These are phyloP conservation scores for Aristolochia californica DNA, from an alignment of 164 flowering plant species.

Conservation along the genomic window DNA sequence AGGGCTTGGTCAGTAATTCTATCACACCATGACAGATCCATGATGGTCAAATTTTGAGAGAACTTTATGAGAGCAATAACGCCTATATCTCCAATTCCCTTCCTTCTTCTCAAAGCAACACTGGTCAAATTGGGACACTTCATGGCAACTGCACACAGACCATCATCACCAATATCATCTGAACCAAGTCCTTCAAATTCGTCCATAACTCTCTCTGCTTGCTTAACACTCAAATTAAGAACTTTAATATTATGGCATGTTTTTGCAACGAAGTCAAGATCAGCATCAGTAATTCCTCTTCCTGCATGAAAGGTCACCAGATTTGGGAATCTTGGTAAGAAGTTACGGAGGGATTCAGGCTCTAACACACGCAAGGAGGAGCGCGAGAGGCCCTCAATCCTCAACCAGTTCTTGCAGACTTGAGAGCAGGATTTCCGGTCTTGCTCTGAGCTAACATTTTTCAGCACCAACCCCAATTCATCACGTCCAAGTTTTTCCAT, in stretches of 20 bases:
- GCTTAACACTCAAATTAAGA: constrained; percentile 3
- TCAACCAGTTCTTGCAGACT: constrained; percentile 24
- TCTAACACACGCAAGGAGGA: constrained; percentile 12
- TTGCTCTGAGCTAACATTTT: background rate
- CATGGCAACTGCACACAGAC: constrained; percentile 9
- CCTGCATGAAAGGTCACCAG: constrained; percentile 8
- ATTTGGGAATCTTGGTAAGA: constrained; percentile 25
- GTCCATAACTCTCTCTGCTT: constrained; percentile 2
- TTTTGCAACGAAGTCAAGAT: constrained; percentile 10
- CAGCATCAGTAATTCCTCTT: constrained; percentile 7
- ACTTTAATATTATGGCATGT: constrained; percentile 8
- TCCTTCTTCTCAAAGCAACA: constrained; percentile 9
- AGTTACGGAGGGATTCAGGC: constrained; percentile 8
- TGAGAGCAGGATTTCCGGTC: constrained; percentile 17
- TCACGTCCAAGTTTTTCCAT: constrained; percentile 19
- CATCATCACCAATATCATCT: constrained; percentile 9
- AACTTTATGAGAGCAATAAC: constrained; percentile 9
- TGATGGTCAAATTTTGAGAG: background rate
- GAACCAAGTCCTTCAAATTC: constrained; percentile 1
- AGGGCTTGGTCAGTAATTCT: constrained; percentile 11
- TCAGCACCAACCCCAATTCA: constrained; percentile 15
- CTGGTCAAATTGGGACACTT: constrained; percentile 3
- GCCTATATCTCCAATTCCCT: constrained; percentile 7
- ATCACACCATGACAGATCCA: constrained; percentile 8
- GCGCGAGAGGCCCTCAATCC: constrained; percentile 20